Base-by-base conservation (phyloP, 2,329 filamentous ascomycete species). In the Clonostachys solani region DNA sequence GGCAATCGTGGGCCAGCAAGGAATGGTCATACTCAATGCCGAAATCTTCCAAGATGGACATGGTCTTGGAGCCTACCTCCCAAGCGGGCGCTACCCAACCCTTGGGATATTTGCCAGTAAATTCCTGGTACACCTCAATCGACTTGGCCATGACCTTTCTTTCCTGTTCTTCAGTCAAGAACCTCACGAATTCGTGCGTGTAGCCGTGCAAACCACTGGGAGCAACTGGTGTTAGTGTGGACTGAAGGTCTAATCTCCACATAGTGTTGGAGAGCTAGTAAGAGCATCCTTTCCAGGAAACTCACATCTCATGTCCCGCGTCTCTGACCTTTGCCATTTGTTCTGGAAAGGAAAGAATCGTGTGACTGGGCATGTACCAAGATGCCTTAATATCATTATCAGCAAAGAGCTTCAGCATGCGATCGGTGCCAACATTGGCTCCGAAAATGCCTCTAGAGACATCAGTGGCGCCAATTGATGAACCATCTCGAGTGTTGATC, bases 1-100 rank as follows among this genome's bases (percentile, higher is more conserved):
- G 68, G 13, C 64, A 64, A 54, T 74, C 72, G 53, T 74, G 69
- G 52, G 74, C 71, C 69, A 74, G 71, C 56, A 74, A 71, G 4
- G 63, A 68, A 52, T 74, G 71, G 52, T 74, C 72, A 54, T 74
- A 74, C 33, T 68, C 51, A 16, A 73, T 66, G 0, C 68, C 70
- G 37, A 61, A 60, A 16, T 68, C 64, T 48, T 72, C 63, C 12
- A 74, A 55, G 29, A 69, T 57, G 17, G 61, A 57, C 17, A 73
- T 63, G 4, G 65, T 63, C 41, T 67, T 38, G 36, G 36, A 5
- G 36, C 36, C 16, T 15, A 38, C 36, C 12, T 38, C 36, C 36
- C 36, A 38, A 15, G 36, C 36, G 15, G 70, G 71, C 2, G 71
- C 68, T 8, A 69, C 72, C 58, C 66, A 73, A 2, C 71, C 71